These are phyloP conservation scores for Scorias spongiosa DNA, from an alignment of 2,329 filamentous ascomycete species.

Conservation along the genomic window DNA sequence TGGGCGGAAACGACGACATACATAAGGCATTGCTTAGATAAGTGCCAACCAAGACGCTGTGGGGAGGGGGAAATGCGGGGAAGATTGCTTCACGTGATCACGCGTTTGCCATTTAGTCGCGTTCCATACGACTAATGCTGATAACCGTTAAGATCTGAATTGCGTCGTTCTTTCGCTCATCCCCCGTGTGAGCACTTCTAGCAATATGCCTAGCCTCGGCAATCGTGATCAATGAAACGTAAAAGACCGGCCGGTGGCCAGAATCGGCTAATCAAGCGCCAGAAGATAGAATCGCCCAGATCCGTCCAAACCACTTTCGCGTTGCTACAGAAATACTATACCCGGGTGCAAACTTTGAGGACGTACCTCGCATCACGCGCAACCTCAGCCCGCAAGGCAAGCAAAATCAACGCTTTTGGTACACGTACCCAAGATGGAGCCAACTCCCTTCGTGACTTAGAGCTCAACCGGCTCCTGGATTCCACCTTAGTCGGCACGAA, in stretches of 20 bases:
- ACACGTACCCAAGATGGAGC: background rate
- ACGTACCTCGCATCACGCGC: constrained; percentile 13
- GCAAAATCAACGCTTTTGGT: background rate
- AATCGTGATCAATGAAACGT: background rate
- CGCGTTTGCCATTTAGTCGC: no score
- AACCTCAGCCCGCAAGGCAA: background rate
- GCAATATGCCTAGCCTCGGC: no score
- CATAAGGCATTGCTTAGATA: no score
- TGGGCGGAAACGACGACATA: no score
- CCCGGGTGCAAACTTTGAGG: constrained; percentile 13
- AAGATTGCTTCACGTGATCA: no score
- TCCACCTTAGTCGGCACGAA: constrained; percentile 48
- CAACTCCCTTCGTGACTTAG: constrained; percentile 4
- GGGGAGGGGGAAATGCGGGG: no score
- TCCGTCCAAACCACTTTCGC: constrained; percentile 1
- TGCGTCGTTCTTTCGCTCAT: no score
- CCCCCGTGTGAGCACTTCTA: no score
- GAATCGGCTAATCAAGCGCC: background rate
- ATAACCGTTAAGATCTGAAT: no score
- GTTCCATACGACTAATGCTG: no score
- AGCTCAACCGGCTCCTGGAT: constrained; percentile 49
- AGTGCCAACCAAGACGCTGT: no score
- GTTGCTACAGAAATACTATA: constrained; percentile 13
- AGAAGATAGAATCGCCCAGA: background rate
- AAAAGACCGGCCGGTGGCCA: background rate